phyloP scores from a whole-genome alignment of 495 filamentous ascomycete species.

The Pseudoneurospora amorphoporcata region DNA sequence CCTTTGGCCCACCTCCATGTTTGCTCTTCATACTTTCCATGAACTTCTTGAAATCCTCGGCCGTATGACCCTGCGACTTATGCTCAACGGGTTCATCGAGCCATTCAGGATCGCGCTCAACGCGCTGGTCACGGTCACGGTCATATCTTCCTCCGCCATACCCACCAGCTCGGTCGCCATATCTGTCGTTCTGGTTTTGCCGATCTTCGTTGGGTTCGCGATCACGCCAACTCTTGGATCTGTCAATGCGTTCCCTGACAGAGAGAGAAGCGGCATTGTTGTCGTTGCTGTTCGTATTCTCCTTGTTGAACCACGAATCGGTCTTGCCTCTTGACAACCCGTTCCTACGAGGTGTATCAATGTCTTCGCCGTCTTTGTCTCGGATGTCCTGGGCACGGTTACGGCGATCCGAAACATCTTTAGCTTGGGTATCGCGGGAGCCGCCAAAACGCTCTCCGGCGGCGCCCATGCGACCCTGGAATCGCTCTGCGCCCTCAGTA shows the following conservation, averaged over 20 bases:
- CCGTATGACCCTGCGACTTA: slow-evolving; percentile 59
- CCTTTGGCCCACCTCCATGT: slow-evolving; percentile 24
- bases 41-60: slow-evolving; percentile 92
- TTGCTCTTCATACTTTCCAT: slow-evolving; percentile 77
- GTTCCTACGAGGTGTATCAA: slow-evolving; percentile 47
- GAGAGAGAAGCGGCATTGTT: slow-evolving; percentile 24
- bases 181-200: slow-evolving; percentile 33
- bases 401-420: slow-evolving; percentile 32
- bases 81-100: slow-evolving; percentile 67
- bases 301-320: slow-evolving; percentile 34
- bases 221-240: slow-evolving; percentile 56
- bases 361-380: slow-evolving; percentile 42
- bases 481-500: slow-evolving; percentile 51
- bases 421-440: slow-evolving; percentile 20
- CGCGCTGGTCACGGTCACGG: slow-evolving; percentile 51
- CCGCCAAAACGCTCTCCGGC: slow-evolving; percentile 22
- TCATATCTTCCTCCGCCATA: slow-evolving; percentile 42
- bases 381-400: slow-evolving; percentile 36
- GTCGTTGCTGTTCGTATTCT: slow-evolving; percentile 24
- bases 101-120: slow-evolving; percentile 80
- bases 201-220: slow-evolving; percentile 45
- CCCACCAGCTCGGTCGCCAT: slow-evolving; percentile 23
- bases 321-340: slow-evolving; percentile 34
- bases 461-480: slow-evolving; percentile 45
- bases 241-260: slow-evolving; percentile 48